Conservation (phyloP, 2,329 filamentous ascomycete species). For the Arthrobotrys megalospora region DNA sequence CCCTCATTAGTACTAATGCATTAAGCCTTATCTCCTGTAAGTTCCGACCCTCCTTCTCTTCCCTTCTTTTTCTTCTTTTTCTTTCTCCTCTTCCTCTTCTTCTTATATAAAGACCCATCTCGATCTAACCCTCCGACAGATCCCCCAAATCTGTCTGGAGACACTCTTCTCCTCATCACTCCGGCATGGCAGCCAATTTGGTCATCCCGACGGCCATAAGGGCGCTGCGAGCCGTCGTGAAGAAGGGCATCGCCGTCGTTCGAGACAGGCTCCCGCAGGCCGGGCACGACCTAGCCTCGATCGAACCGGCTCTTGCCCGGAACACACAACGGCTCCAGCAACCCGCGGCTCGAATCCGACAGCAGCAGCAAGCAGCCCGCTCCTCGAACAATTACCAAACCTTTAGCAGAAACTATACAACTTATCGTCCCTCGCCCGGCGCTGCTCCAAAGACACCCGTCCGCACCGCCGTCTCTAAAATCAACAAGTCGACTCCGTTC, state of each 20-base stretch:
- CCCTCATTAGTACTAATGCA: neutral
- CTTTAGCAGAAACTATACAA: constrained; percentile 68
- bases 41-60: constrained; percentile 12
- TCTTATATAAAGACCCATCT: constrained; percentile 13
- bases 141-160: constrained; percentile 35
- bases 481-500: constrained; percentile 85
- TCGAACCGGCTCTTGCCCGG: constrained; percentile 75
- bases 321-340: constrained; percentile 74
- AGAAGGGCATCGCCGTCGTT: constrained; percentile 69
- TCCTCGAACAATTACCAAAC: constrained; percentile 73
- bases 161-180: constrained; percentile 13
- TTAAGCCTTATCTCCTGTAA: constrained; percentile 28
- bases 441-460: constrained; percentile 72
- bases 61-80: constrained; percentile 17
- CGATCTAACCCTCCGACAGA: constrained; percentile 58
- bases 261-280: constrained; percentile 69
- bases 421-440: constrained; percentile 63
- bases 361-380: constrained; percentile 77
- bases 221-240: constrained; percentile 69
- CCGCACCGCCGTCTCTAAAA: constrained; percentile 74
- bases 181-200: constrained; percentile 62
- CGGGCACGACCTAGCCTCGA: constrained; percentile 69
- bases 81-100: constrained; percentile 15
- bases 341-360: constrained; percentile 75
- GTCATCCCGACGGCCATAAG: constrained; percentile 60